Evolutionary conservation across 2,329 filamentous ascomycete genomes (phyloP).

Genomic region (Erysiphe pulchra): DNA sequence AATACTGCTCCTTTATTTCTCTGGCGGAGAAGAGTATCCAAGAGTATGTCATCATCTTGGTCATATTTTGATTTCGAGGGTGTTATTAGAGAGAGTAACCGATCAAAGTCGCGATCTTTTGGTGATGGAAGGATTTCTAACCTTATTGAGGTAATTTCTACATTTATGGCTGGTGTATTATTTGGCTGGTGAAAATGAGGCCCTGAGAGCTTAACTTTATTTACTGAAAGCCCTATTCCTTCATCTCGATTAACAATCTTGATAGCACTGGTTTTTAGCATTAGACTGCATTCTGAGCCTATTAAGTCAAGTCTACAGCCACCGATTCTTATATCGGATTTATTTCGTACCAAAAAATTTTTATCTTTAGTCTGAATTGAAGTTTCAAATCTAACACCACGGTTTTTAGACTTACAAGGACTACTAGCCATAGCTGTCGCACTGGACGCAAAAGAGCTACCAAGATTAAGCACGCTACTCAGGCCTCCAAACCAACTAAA

Average conservation of each 20-base stretch:
- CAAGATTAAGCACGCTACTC: conserved; percentile 72
- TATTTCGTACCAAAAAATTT: conserved; percentile 17
- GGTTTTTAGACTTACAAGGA: conserved; percentile 18
- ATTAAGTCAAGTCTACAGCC: conserved; percentile 53
- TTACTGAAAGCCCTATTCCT: conserved; percentile 46
- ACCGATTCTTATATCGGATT: conserved; percentile 52
- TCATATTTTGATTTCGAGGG: conserved; percentile 78
- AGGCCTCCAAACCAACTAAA: conserved; percentile 76
- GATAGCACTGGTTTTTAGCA: conserved; percentile 53
- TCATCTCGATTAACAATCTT: conserved; percentile 56
- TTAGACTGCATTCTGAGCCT: conserved; percentile 50
- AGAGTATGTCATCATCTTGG: conserved; percentile 74
- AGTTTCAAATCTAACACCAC: conserved; percentile 33
- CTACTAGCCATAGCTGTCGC: conserved; percentile 23
- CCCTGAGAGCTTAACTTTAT: conserved; percentile 48
- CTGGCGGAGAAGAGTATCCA: conserved; percentile 73
- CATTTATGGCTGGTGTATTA: conserved; percentile 31
- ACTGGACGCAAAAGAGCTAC: conserved; percentile 56
- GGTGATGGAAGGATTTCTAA: conserved; percentile 50
- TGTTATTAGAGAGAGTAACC: conserved; percentile 62
- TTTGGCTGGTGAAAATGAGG: conserved; percentile 31
- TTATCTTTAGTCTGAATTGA: conserved; percentile 12
- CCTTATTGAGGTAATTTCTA: conserved; percentile 38
- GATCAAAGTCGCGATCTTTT: conserved; percentile 55
- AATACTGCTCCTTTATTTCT: conserved; percentile 66